Percentiles rank a stretch among this genome's conserved stretches.
Conservation (phyloP, 345 rosid species). For the Stellera chamaejasme region DNA sequence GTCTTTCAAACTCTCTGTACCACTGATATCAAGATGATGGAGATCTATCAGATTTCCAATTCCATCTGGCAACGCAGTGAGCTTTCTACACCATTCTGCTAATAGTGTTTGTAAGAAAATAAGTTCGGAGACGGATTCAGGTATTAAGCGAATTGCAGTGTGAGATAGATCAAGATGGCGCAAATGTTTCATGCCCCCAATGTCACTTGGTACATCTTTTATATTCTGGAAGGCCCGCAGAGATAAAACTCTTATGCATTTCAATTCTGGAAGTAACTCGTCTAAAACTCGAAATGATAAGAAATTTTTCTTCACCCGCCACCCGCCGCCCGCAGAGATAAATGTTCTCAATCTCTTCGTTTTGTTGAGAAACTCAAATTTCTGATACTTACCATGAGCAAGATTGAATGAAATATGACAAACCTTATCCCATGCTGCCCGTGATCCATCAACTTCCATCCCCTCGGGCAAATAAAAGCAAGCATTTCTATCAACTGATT, state of each 20-base stretch:
- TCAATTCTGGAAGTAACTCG: conserved; percentile 9
- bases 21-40: conserved; percentile 19
- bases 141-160: not conserved
- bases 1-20: conserved; percentile 5
- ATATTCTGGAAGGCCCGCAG: conserved; percentile 5
- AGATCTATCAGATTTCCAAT: conserved; percentile 15
- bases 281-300: conserved; percentile 1
- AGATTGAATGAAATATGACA: conserved; percentile 10
- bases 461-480: conserved; percentile 7
- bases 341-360: conserved; percentile 14
- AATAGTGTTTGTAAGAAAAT: conserved; percentile 16
- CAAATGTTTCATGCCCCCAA: conserved; percentile 8
- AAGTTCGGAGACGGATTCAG: conserved; percentile 1
- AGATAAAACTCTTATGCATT: conserved; percentile 13
- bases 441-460: not conserved
- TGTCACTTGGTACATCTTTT: conserved; percentile 4
- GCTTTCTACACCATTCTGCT: conserved; percentile 10
- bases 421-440: not conserved
- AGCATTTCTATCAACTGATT: conserved; percentile 8
- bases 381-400: not conserved
- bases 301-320: too few relatives aligned
- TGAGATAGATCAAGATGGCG: not conserved
- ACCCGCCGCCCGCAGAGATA: too few relatives aligned
- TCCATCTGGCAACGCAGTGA: conserved; percentile 12
- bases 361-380: conserved; percentile 3